phyloP scores from a whole-genome alignment of 305 asterid genomes.

The Rubia tinctorum region DNA sequence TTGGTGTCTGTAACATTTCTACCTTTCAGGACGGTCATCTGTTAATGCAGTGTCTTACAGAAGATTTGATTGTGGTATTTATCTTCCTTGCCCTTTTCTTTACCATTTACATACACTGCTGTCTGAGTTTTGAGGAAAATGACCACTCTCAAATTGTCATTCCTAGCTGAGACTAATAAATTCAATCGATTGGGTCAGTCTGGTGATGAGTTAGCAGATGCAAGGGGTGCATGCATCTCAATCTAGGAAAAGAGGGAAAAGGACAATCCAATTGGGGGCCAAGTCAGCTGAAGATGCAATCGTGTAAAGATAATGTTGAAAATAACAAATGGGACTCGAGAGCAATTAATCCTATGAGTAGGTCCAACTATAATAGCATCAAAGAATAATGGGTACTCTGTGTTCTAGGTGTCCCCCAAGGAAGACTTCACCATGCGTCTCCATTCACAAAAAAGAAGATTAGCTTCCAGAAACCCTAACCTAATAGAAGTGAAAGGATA shows the following conservation, averaged over 20 bases:
- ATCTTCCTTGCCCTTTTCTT: background rate
- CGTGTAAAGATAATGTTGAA: conserved; percentile 5
- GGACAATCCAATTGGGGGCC: background rate
- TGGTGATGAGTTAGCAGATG: background rate
- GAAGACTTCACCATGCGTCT: background rate
- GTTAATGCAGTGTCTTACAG: background rate
- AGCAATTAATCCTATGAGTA: background rate
- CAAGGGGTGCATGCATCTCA: background rate
- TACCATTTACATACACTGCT: background rate
- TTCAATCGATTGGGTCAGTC: background rate
- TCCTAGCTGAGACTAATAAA: background rate
- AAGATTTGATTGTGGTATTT: background rate
- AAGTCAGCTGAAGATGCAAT: conserved; percentile 4
- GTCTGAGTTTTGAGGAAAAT: background rate
- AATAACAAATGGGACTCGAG: background rate
- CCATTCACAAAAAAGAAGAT: too few relatives aligned
- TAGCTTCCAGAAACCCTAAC: too few relatives aligned
- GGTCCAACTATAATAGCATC: background rate
- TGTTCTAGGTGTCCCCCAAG: background rate
- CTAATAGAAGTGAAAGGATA: too few relatives aligned
- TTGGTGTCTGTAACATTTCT: conserved; percentile 13
- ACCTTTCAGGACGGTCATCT: background rate
- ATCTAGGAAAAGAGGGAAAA: background rate
- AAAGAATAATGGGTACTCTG: background rate
- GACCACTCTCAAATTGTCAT: too few relatives aligned